Conservation (phyloP, 2,329 filamentous ascomycete genomes). For the Bipolaris cookei region DNA sequence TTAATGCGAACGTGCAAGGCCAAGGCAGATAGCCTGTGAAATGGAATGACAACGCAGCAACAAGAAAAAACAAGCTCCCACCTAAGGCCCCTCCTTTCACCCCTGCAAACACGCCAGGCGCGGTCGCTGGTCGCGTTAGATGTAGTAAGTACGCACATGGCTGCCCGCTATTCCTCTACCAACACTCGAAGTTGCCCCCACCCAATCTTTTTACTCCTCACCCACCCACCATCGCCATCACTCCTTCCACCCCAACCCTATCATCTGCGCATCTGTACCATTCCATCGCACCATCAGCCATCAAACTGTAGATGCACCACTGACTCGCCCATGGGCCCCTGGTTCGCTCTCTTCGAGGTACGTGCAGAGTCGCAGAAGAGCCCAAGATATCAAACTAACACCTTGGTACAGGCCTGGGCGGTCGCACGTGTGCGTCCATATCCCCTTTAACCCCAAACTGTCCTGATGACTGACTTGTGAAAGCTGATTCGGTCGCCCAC, state of each 20-base stretch:
- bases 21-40: background rate
- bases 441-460: background rate
- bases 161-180: slow-evolving; percentile 3
- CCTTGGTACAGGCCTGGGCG: slow-evolving; percentile 45
- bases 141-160: no score
- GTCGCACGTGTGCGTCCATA: slow-evolving; percentile 42
- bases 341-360: slow-evolving; percentile 44
- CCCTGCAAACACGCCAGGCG: slow-evolving; percentile 12
- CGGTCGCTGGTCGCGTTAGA: slow-evolving; percentile 3
- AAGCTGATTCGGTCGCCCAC: slow-evolving; percentile 60
- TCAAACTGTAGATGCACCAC: background rate
- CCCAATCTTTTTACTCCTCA: background rate
- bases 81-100: background rate
- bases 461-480: background rate
- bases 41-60: background rate
- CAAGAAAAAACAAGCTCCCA: background rate
- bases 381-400: slow-evolving; percentile 25
- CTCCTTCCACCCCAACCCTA: slow-evolving; percentile 8
- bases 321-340: slow-evolving; percentile 35
- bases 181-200: slow-evolving; percentile 1
- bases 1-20: background rate
- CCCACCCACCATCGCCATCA: slow-evolving; percentile 1
- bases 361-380: slow-evolving; percentile 13
- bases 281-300: slow-evolving; percentile 5
- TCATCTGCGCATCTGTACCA: slow-evolving; percentile 2